A percentile compares a stretch with the other conserved stretches of the same genome.
phyloP scores from a whole-genome alignment of 2,329 filamentous ascomycete species.

The Gyromitra esculenta region DNA sequence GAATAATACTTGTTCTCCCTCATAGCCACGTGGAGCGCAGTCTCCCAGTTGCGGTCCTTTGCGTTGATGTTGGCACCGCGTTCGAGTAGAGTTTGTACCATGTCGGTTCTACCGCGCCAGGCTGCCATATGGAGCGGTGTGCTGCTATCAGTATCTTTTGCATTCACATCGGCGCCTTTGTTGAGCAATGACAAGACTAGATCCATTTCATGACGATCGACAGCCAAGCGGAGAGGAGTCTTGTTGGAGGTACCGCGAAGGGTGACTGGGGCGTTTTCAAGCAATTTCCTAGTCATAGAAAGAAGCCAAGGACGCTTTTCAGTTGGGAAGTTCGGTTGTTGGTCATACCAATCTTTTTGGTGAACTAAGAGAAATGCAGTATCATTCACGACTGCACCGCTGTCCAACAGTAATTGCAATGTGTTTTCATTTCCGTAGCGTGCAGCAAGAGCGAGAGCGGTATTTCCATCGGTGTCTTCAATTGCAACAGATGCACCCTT shows the following conservation, averaged over 20 bases:
- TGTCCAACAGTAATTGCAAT: not conserved
- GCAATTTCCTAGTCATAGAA: constrained; percentile 3
- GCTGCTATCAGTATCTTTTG: constrained; percentile 17
- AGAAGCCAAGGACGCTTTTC: constrained; percentile 18
- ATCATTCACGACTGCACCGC: constrained; percentile 12
- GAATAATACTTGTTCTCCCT: constrained; percentile 21
- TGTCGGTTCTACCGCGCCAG: constrained; percentile 19
- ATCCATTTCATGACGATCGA: constrained; percentile 16
- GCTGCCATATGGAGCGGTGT: constrained; percentile 38
- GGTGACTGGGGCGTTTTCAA: constrained; percentile 17
- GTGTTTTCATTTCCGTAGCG: constrained; percentile 8
- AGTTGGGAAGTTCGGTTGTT: not conserved
- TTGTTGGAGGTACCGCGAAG: constrained; percentile 3
- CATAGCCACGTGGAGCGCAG: constrained; percentile 30
- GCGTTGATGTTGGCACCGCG: constrained; percentile 34
- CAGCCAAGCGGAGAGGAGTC: constrained; percentile 7
- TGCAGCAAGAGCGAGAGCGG: constrained; percentile 14
- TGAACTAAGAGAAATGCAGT: constrained; percentile 10
- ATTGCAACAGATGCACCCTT: constrained; percentile 6
- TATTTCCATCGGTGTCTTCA: constrained; percentile 3
- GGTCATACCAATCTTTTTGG: not conserved
- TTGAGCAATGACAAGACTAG: constrained; percentile 16
- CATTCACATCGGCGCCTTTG: constrained; percentile 17
- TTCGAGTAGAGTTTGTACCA: constrained; percentile 37
- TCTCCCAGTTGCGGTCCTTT: constrained; percentile 25